These are phyloP conservation scores for Pseudogymnoascus sp. DNA, from an alignment of 2,329 filamentous ascomycete species.

Conservation along the genomic window DNA sequence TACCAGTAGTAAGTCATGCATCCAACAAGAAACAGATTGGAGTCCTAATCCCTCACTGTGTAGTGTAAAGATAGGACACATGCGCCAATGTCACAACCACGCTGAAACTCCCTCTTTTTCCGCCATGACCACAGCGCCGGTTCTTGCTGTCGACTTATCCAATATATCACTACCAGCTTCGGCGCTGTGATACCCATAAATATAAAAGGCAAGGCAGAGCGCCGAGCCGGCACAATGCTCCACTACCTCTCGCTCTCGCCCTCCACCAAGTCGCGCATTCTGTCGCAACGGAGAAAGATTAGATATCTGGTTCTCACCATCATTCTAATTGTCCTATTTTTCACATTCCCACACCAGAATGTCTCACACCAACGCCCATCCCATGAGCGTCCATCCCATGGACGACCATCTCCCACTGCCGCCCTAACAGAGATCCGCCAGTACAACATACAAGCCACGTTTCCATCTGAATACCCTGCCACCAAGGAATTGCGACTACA, in stretches of 20 bases:
- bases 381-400: background rate
- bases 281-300: conserved; percentile 1
- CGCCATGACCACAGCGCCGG: background rate
- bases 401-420: background rate
- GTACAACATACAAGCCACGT: conserved; percentile 12
- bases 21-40: background rate
- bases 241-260: background rate
- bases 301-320: conserved; percentile 7
- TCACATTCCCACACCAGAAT: background rate
- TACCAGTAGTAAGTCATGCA: conserved; percentile 1
- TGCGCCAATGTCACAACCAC: background rate
- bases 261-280: background rate
- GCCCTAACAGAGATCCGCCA: background rate
- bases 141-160: background rate
- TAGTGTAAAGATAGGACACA: background rate
- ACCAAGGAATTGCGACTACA: conserved; percentile 9
- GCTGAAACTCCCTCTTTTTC: background rate
- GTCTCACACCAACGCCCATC: background rate
- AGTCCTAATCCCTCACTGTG: background rate
- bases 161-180: background rate
- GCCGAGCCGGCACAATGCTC: background rate
- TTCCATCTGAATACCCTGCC: conserved; percentile 8
- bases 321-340: background rate
- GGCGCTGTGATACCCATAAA: background rate
- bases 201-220: background rate